phyloP scores from a whole-genome alignment of 2,329 filamentous ascomycete species.

The Sporothrix curviconia region DNA sequence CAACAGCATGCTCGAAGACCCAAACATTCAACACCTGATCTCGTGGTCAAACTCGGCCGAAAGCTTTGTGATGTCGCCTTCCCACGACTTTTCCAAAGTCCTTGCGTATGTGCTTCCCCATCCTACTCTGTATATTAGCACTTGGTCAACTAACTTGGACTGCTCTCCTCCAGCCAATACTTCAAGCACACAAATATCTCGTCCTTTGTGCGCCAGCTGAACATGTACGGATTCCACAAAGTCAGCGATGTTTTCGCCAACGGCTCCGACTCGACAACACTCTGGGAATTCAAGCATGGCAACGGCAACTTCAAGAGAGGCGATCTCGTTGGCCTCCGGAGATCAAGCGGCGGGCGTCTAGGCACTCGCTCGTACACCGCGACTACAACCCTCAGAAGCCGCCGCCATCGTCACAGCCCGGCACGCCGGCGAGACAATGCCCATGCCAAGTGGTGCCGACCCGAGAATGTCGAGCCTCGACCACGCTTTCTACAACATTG shows the following conservation, averaged over 20 bases:
- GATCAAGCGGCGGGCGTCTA: constrained; percentile 89
- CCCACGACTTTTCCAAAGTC: constrained; percentile 95
- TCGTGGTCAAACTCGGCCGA: constrained; percentile 92
- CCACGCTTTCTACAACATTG: constrained; percentile 75
- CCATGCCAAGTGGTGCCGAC: constrained; percentile 69
- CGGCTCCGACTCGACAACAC: constrained; percentile 80
- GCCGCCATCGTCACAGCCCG: constrained; percentile 66
- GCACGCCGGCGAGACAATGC: constrained; percentile 75
- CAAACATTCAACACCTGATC: constrained; percentile 86
- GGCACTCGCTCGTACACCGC: constrained; percentile 86
- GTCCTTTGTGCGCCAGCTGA: constrained; percentile 93
- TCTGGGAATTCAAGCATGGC: constrained; percentile 99
- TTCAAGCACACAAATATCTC: constrained; percentile 99
- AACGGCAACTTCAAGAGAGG: constrained; percentile 96
- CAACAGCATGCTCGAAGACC: constrained; percentile 88
- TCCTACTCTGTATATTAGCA: neutral
- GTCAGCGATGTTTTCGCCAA: constrained; percentile 98
- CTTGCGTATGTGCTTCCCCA: constrained; percentile 64
- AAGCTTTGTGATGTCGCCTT: constrained; percentile 98
- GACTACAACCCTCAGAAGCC: constrained; percentile 79
- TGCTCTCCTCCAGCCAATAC: constrained; percentile 63
- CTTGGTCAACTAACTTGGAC: constrained; percentile 21
- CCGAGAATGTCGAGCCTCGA: constrained; percentile 69
- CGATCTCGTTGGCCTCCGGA: constrained; percentile 86
- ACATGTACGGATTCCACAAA: constrained; percentile 99